Base-by-base conservation (phyloP, 768 basidiomycete species). In the Lactarius indigo region DNA sequence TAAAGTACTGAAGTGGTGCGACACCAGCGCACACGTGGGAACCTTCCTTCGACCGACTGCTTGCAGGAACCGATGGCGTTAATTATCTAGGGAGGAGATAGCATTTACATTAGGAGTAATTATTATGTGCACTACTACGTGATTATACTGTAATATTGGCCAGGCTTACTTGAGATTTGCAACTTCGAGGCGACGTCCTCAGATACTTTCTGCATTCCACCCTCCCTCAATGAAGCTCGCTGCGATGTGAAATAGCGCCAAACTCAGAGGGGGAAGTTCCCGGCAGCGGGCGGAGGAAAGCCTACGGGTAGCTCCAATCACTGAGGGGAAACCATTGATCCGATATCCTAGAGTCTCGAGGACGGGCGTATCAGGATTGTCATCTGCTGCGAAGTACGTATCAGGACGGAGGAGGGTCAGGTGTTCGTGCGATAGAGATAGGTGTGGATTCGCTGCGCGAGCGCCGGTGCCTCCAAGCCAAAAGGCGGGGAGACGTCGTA, bases 191-290 rank as follows among this genome's bases (percentile, higher is more conserved):
- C 66, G 5, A 72, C 67, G n/a, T 68, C 70, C 28, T 65, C n/a
- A 5, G 13, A 39, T 39, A 39, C 5, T 39, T 13, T 13, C 61
- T 13, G 55, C 61, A 56, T 71, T 72, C 71, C 71, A 68, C 59
- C 70, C 71, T n/a, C 70, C 71, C 64, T 28, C 66, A 61, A 31
- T 62, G 63, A 26, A 67, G 64, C 64, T 70, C 66, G 12, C 57
- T 61, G 47, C 69, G 70, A 30, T 63, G 68, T 18, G 58, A 50
- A 54, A 63, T 52, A n/a, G 10, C 57, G 5, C 15, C 3, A 17
- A 31, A 44, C 0, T 23, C 47, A 6, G 20, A 56, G 37, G 39
- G 61, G 37, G 39, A 26, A 10, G 57, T 17, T 18, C 26, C 12
- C 5, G 39, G 18, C 26, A 39, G 57, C 3, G 1, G 31, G 33